Evolutionary conservation across 1,139 yeast genomes (phyloP).

Genomic region (Candida glucosophila): DNA sequence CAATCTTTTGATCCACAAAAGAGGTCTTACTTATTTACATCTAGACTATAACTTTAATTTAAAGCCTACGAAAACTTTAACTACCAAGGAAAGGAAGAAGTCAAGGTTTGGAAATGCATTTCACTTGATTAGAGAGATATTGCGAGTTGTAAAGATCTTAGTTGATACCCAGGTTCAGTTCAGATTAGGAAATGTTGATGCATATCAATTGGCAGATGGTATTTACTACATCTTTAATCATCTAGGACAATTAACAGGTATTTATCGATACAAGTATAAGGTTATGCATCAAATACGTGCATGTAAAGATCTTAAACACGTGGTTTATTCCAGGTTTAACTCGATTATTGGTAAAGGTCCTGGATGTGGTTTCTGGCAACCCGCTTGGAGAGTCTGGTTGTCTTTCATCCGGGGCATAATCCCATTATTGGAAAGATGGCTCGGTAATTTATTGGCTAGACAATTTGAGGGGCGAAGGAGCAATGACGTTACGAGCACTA

Average conservation of each 20-base stretch:
- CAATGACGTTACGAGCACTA: constrained; percentile 86
- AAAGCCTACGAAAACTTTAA: constrained; percentile 92
- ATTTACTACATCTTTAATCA: constrained; percentile 84
- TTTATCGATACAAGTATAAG: constrained; percentile 91
- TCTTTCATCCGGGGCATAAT: constrained; percentile 91
- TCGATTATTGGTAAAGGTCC: constrained; percentile 89
- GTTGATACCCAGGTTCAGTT: constrained; percentile 94
- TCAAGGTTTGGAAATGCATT: constrained; percentile 96
- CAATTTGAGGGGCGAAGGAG: constrained; percentile 95
- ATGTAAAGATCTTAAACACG: constrained; percentile 90
- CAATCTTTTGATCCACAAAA: constrained; percentile 78
- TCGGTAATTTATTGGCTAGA: constrained; percentile 82
- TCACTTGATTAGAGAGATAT: constrained; percentile 83
- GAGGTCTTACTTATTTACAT: constrained; percentile 88
- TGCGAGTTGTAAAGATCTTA: constrained; percentile 70
- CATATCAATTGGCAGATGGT: constrained; percentile 93
- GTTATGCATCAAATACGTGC: constrained; percentile 98
- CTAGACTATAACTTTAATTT: constrained; percentile 91
- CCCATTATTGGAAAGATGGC: constrained; percentile 90
- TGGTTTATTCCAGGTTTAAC: constrained; percentile 79
- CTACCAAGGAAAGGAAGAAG: constrained; percentile 93
- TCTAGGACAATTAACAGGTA: constrained; percentile 92
- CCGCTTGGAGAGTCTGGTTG: constrained; percentile 97
- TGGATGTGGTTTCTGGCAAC: constrained; percentile 99
- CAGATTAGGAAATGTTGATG: constrained; percentile 83